Base-by-base conservation (phyloP, 2,329 filamentous ascomycete species). In the Daldinia sp. region DNA sequence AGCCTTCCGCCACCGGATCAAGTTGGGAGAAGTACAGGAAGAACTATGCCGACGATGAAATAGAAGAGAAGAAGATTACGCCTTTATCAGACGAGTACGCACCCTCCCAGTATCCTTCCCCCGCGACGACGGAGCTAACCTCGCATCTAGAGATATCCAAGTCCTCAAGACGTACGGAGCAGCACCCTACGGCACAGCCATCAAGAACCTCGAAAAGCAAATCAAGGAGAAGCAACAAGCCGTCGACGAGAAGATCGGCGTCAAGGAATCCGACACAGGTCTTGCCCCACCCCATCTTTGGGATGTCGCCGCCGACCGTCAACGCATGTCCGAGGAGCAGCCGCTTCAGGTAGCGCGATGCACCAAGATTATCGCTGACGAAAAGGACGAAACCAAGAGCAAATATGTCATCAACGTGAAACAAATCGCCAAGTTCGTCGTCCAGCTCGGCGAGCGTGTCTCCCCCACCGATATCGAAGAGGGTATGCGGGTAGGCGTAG, bases 371-470 rank as follows among this genome's bases (percentile, higher is more conserved):
- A 99, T 99, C 72, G 89, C 93, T 64, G 94, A 98, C 76, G 94
- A 97, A 77, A 94, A 95, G 80, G 94, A 98, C 77, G 85, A 92
- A 64, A 92, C 96, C 67, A 99, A 99, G 87, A 96, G 91, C 87
- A 99, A 98, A 88, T 99, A 99, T 83, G 94, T 99, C 74, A 99
- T 99, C 86, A 99, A 99, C 80, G 94, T 99, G 72, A 99, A 99
- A 85, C 95, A 99, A 80, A 99, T 99, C 74, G 95, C 95, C 75
- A 99, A 99, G 82, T 99, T 99, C 74, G 95, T 99, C 51, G 95
- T 99, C 69, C 95, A 97, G 79, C 87, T 99, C 53, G 95, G 95
- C 72, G 95, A 99, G 77, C 90, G 95, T 68, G 95, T 99, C 71
- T 96, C 92, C 75, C 95, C 95, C 50, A 98, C 95, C 71, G 95